These are phyloP conservation scores for Eutypa lata DNA, from an alignment of 2,329 filamentous ascomycete species.

Conservation along the genomic window DNA sequence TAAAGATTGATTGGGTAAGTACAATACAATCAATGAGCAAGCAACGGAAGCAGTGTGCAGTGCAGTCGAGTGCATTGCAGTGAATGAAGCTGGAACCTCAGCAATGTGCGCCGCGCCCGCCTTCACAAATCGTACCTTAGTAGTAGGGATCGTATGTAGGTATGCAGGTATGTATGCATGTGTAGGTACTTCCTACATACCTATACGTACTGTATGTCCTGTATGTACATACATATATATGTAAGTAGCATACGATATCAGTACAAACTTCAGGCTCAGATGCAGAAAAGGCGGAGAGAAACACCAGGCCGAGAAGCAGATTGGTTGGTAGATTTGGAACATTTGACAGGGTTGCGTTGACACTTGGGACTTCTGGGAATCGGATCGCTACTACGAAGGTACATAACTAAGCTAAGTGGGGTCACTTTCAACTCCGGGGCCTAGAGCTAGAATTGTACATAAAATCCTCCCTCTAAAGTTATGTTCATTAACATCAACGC, in stretches of 20 bases:
- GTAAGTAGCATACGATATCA: neutral
- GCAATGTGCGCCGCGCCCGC: no score
- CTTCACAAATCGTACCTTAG: no score
- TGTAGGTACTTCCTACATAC: neutral
- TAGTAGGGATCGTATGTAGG: no score
- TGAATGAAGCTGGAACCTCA: no score
- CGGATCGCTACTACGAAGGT: neutral
- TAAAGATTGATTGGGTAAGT: neutral
- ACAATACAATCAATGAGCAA: neutral
- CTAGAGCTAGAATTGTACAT: neutral
- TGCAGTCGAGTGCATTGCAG: no score
- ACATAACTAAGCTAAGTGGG: neutral
- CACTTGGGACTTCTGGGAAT: neutral
- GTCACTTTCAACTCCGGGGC: neutral
- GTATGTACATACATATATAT: neutral
- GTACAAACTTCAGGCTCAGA: neutral
- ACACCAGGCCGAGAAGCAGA: neutral
- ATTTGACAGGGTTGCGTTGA: neutral
- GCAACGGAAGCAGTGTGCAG: no score
- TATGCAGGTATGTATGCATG: neutral
- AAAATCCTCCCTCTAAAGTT: neutral
- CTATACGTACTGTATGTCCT: neutral
- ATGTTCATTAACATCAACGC: no score
- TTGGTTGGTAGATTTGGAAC: neutral
- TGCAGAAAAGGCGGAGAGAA: neutral